Evolutionary conservation across 208 protist genomes (phyloP).

Genomic region (Acanthamoeba triangularis): DNA sequence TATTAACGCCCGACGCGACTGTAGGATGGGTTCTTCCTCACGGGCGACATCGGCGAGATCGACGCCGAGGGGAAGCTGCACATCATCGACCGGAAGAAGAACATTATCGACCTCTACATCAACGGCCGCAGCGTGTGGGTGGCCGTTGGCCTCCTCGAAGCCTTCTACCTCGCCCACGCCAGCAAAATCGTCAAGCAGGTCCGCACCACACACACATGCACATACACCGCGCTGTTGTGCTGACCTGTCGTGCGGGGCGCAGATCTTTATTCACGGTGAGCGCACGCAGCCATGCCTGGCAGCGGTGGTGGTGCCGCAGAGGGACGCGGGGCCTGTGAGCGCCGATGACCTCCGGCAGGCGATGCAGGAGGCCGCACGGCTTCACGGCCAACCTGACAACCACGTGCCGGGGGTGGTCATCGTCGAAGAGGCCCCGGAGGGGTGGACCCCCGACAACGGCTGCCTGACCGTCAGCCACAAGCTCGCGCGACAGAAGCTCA

Average conservation of each 20-base stretch:
- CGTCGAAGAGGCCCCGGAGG: not conserved
- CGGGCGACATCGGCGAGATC: conserved; percentile 74
- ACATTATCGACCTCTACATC: conserved; percentile 79
- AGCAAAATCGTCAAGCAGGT: not conserved
- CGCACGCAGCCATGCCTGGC: conserved; percentile 11
- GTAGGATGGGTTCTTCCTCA: conserved; percentile 66
- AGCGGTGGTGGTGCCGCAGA: not conserved
- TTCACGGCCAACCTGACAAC: not conserved
- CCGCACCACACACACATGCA: too few relatives aligned
- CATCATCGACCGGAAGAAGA: conserved; percentile 81
- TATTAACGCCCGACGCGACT: not conserved
- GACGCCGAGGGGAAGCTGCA: not conserved
- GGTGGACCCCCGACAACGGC: not conserved
- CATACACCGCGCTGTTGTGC: too few relatives aligned
- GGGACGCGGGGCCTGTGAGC: not conserved
- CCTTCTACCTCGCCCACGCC: conserved; percentile 16
- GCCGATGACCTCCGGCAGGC: not conserved
- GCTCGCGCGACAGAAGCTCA: not conserved
- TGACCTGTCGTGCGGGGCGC: too few relatives aligned
- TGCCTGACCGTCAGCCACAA: not conserved
- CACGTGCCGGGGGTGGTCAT: not conserved
- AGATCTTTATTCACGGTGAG: conserved; percentile 27
- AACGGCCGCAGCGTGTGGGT: conserved; percentile 42
- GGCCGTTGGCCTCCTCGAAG: not conserved
- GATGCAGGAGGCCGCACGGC: not conserved